Evolutionary conservation across 1,139 yeast species (phyloP).

Genomic region (Candida freyschussii): DNA sequence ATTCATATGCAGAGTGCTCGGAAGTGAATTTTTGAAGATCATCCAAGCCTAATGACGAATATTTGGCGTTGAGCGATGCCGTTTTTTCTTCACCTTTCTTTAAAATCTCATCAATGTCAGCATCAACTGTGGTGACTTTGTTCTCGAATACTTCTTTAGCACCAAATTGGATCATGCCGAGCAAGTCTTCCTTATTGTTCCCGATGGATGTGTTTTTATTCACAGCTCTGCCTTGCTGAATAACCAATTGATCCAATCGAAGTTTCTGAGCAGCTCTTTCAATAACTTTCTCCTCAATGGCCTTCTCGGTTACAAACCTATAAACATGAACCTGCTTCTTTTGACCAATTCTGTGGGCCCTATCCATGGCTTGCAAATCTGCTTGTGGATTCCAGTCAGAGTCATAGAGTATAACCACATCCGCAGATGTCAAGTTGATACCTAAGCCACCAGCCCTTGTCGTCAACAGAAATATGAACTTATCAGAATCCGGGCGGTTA

Average conservation of each 20-base stretch:
- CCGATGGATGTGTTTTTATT: constrained; percentile 43
- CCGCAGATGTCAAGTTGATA: constrained; percentile 89
- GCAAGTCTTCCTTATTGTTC: constrained; percentile 76
- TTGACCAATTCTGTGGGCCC: constrained; percentile 98
- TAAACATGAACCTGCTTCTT: constrained; percentile 91
- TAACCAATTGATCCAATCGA: constrained; percentile 88
- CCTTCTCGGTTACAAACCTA: constrained; percentile 90
- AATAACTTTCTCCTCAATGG: constrained; percentile 92
- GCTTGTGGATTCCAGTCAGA: constrained; percentile 99
- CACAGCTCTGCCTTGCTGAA: constrained; percentile 81
- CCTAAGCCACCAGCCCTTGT: constrained; percentile 99
- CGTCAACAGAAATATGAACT: constrained; percentile 80
- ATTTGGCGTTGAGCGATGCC: constrained; percentile 67
- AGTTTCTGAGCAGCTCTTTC: constrained; percentile 95
- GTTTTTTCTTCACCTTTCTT: constrained; percentile 80
- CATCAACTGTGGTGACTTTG: constrained; percentile 39
- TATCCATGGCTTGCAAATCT: constrained; percentile 97
- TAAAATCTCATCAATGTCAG: constrained; percentile 78
- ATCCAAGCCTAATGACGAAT: constrained; percentile 81
- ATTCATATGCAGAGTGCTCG: constrained; percentile 87
- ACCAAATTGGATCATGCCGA: constrained; percentile 96
- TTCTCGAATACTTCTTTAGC: constrained; percentile 80
- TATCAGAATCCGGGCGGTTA: constrained; percentile 75
- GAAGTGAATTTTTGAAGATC: constrained; percentile 87
- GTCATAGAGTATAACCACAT: constrained; percentile 82